phyloP scores from a whole-genome alignment of 192 early-diverging fungal species.

The Helicostylum pulchrum region DNA sequence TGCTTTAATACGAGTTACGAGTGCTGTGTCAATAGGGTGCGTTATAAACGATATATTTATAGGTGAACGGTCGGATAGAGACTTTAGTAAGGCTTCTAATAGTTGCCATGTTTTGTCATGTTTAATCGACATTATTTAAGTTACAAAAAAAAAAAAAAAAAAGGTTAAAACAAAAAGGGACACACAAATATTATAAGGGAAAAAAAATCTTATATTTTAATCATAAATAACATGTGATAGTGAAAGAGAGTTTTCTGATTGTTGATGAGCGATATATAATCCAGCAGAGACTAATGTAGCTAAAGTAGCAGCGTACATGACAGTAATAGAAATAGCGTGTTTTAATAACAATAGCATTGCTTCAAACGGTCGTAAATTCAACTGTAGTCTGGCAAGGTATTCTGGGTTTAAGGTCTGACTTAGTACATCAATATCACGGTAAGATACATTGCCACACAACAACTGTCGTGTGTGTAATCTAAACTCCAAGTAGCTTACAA shows the following conservation, averaged over 20 bases:
- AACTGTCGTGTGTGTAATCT: conserved; percentile 40
- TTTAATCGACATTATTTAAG: not conserved
- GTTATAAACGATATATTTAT: conserved; percentile 26
- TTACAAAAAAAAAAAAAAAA: not conserved
- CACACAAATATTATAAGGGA: too few relatives aligned
- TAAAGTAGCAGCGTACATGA: conserved; percentile 23
- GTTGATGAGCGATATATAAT: conserved; percentile 10
- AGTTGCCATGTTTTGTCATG: not conserved
- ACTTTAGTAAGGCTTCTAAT: not conserved
- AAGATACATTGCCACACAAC: conserved; percentile 20
- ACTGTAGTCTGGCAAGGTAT: conserved; percentile 39
- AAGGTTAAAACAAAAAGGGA: too few relatives aligned
- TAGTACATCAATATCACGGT: conserved; percentile 43
- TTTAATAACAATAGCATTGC: conserved; percentile 28
- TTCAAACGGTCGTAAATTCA: conserved; percentile 30
- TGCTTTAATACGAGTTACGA: conserved; percentile 12
- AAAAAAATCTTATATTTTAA: not conserved
- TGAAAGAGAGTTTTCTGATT: conserved; percentile 8
- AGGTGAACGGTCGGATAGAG: conserved; percentile 16
- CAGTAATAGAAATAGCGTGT: not conserved
- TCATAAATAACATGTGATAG: conserved; percentile 1
- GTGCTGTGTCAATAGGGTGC: conserved; percentile 11
- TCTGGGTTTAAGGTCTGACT: conserved; percentile 36
- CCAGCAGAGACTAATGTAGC: conserved; percentile 12
- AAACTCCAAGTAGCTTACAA: conserved; percentile 45